These are phyloP conservation scores for Sonneratia alba DNA, from an alignment of 345 rosid species.

Conservation along the genomic window DNA sequence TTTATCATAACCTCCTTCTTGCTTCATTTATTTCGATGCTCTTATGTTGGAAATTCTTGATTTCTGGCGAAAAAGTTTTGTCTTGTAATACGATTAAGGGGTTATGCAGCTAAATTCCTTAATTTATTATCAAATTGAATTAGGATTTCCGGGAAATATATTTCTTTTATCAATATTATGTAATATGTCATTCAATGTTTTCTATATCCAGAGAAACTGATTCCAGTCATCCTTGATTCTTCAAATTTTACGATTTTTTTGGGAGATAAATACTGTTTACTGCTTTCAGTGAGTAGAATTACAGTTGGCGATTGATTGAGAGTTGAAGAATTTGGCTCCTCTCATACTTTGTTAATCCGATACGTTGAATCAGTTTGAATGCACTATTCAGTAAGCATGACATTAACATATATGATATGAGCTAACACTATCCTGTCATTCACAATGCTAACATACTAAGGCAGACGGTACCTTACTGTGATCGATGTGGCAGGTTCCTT, in stretches of 20 bases:
- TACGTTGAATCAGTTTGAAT: no score
- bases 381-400: no score
- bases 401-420: no score
- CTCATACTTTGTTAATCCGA: neutral
- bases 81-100: neutral
- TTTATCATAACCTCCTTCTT: neutral
- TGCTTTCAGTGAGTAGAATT: neutral
- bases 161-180: neutral
- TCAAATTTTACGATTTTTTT: neutral
- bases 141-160: neutral
- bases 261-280: neutral
- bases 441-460: neutral
- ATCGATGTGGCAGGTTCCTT: neutral
- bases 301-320: neutral
- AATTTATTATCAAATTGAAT: neutral
- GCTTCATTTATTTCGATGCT: neutral
- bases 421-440: no score
- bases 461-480: neutral
- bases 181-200: neutral
- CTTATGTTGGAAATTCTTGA: neutral
- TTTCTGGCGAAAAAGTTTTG: neutral
- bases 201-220: neutral
- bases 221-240: neutral
- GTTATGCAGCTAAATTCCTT: neutral
- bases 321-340: neutral